Evolutionary conservation across 108 stramenopile genomes (phyloP), one percentile per base, ranked within the genome.

Genomic region (Cyclotella cryptica): DNA sequence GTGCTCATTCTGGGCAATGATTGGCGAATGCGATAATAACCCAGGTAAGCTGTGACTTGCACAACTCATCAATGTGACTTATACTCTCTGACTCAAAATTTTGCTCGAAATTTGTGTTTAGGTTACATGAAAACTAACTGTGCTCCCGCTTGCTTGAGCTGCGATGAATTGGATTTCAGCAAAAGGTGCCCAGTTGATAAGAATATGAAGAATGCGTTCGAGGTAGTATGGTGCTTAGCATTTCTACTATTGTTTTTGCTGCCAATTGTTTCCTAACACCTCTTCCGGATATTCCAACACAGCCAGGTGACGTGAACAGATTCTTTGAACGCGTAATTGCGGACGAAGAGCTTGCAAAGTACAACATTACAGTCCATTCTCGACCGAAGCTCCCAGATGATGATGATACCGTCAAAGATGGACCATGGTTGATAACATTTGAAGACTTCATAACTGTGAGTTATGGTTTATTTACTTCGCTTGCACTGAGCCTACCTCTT

Each of bases 1-100:
- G 26, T 96, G 96, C 65, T 75, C 75, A 52, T 89, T 85, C 59
- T 93, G 91, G 92, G 86, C 90, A 2, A 78, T 77, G 13, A 69
- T 89, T 22, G 88, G 89, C 1, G 91, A 93, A 77, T 93, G 92
- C 75, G 83, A 85, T 18, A 53, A 41, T 10, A 93, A 96, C 71
- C 90, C 92, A 51, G 61, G 60, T 61, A 61, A 61, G 60, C 35
- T 35, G 6, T 2, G 35, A 35, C 6, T 35, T 5, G 35, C 6
- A 6, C 35, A 35, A 2, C 35, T 35, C 6, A 5, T 35, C 2
- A 6, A 5, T 61, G 12, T 21, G 12, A 57, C 1, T 57, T 21
- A 6, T 57, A 1, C 3, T 57, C 24, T 26, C n/a, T 24, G 55
- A 22, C 24, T 22, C 24, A 24, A 21, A 24, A 24, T 24, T 24